Conservation (phyloP, 371 early-diverging fungal genomes). For the Caulochytrium protostelioides region DNA sequence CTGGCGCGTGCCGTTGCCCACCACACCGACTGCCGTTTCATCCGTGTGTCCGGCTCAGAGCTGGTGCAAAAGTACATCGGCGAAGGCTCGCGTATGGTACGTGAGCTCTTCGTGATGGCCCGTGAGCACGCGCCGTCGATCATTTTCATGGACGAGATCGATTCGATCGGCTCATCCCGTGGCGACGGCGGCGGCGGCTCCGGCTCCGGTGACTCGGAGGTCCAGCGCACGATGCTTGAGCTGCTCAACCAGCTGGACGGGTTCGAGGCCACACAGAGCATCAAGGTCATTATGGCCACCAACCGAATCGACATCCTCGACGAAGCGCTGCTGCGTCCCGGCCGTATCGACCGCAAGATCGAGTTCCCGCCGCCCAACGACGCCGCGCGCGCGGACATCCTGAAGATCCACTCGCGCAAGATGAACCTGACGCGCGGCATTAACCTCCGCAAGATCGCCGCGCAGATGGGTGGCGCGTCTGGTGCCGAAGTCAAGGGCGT, state of each 20-base stretch:
- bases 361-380: conserved; percentile 99
- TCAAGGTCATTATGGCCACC: conserved; percentile 99
- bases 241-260: conserved; percentile 93
- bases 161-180: conserved; percentile 72
- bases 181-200: conserved; percentile 32
- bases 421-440: conserved; percentile 99
- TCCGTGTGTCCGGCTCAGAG: conserved; percentile 97
- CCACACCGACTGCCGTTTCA: conserved; percentile 98
- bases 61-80: conserved; percentile 99
- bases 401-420: conserved; percentile 97
- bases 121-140: conserved; percentile 95
- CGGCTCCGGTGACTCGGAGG: conserved; percentile 88
- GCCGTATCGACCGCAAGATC: conserved; percentile 98
- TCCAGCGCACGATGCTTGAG: conserved; percentile 82
- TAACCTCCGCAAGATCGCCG: conserved; percentile 87
- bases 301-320: conserved; percentile 98
- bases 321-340: conserved; percentile 90
- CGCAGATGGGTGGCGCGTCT: conserved; percentile 81
- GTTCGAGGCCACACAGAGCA: conserved; percentile 96
- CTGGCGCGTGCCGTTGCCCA: conserved; percentile 99
- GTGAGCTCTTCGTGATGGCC: conserved; percentile 99
- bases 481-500: conserved; percentile 98
- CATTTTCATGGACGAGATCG: conserved; percentile 99
- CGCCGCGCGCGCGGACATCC: conserved; percentile 87
- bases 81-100: conserved; percentile 97